Evolutionary conservation across 352 stramenopile species (phyloP), one percentile per base, ranked within the genome.

Genomic region (Pythium grandisporangium): DNA sequence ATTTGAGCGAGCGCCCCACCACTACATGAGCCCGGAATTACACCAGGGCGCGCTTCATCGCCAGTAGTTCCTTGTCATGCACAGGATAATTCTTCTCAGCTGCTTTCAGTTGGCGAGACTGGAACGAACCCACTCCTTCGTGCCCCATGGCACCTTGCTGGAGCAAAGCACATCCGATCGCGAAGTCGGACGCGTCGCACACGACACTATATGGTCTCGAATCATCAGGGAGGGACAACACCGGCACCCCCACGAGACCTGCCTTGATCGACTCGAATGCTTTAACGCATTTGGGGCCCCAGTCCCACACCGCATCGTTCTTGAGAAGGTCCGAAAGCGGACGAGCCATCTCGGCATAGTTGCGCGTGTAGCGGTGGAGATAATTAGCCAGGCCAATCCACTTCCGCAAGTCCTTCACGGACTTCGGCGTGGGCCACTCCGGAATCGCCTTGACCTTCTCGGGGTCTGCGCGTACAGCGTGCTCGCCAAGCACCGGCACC

Each of bases 51-150:
- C 43, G 43, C 27, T 42, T 40, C 43, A 50, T 50, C 14, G 43
- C 27, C 12, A 50, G 43, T 3, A 50, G 25, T 14, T 50, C 32
- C 19, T 50, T 74, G 52, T 49, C 35, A 50, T 58, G 51, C 5
- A 58, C 38, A 29, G 51, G 45, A 21, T 58, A 58, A 23, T 44
- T 49, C 11, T 7, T 14, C 41, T 58, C 51, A n/a, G 45, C 44
- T 6, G 29, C 14, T 20, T 50, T 17, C 1, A 58, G 46, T 2
- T 55, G 45, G 3, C 43, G 34, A 1, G 51, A 50, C 30, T 58
- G 45, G 25, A 52, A 58, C 3, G 27, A 44, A n/a, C 56, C 21
- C 6, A 53, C 47, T 16, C 51, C 45, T 24, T 57, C 30, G 4
- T 12, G 11, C 1, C 44, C 45, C 5, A 13, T 21, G 26, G 13